These are phyloP conservation scores for Clausena lansium DNA, from an alignment of 345 rosid species.

Conservation along the genomic window DNA sequence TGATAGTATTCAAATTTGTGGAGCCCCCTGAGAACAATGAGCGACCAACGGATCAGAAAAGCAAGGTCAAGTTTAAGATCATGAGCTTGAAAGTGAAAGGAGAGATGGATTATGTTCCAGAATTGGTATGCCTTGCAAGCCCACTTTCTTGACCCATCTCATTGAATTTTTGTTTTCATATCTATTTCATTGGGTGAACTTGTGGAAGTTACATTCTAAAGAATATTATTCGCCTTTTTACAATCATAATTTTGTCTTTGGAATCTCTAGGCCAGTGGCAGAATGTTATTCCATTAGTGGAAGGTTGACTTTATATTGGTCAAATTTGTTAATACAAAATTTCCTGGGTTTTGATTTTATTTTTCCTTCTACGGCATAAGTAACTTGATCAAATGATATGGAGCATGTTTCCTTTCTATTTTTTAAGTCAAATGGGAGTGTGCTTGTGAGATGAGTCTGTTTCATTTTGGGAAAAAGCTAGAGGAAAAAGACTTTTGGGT, in stretches of 20 bases:
- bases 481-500: background rate
- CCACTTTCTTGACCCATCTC: background rate
- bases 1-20: constrained; percentile 74
- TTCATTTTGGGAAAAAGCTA: background rate
- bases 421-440: background rate
- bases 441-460: background rate
- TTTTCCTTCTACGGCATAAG: background rate
- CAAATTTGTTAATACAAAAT: background rate
- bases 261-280: background rate
- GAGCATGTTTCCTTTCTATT: background rate
- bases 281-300: background rate
- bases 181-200: constrained; percentile 3
- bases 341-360: background rate
- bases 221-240: background rate
- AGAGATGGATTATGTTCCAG: constrained; percentile 64
- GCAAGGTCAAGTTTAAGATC: constrained; percentile 70
- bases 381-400: constrained; percentile 1
- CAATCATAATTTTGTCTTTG: background rate
- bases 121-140: constrained; percentile 48
- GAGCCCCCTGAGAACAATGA: constrained; percentile 70
- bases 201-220: background rate
- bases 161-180: background rate
- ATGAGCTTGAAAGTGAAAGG: constrained; percentile 73
- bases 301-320: background rate
- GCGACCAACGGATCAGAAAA: constrained; percentile 56